phyloP scores from a whole-genome alignment of 2,329 filamentous ascomycete species.

The Aspergillus melleus region DNA sequence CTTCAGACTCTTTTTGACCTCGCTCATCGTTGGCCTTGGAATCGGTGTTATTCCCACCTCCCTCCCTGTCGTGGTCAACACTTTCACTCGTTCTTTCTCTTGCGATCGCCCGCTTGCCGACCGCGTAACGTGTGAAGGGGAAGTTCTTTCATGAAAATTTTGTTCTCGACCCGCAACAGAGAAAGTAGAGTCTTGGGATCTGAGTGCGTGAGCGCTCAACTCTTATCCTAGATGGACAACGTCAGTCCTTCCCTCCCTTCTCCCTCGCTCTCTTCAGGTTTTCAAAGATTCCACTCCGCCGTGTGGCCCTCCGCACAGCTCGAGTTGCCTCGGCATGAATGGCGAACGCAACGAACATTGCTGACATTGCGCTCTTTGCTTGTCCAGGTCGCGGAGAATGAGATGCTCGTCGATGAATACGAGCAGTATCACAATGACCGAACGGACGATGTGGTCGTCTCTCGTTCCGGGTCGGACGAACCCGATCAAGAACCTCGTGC shows the following conservation, averaged over 20 bases:
- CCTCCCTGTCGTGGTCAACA: slow-evolving; percentile 6
- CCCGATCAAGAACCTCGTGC: slow-evolving; percentile 57
- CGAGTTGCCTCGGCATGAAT: background rate
- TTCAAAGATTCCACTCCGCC: background rate
- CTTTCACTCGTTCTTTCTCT: slow-evolving; percentile 2
- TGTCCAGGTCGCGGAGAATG: slow-evolving; percentile 55
- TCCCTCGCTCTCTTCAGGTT: background rate
- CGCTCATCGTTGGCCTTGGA: slow-evolving; percentile 22
- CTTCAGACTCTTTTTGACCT: slow-evolving; percentile 21
- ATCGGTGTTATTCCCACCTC: slow-evolving; percentile 12
- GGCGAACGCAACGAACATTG: background rate
- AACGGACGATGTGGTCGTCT: slow-evolving; percentile 62
- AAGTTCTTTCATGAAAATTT: background rate
- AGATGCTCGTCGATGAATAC: slow-evolving; percentile 62
- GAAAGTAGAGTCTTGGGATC: slow-evolving; percentile 21
- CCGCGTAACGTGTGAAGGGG: background rate
- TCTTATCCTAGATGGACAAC: slow-evolving; percentile 45
- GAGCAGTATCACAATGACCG: slow-evolving; percentile 62
- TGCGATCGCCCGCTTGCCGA: background rate
- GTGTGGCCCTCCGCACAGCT: background rate
- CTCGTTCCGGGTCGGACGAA: slow-evolving; percentile 60
- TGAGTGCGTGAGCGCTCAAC: slow-evolving; percentile 34
- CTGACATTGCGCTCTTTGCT: slow-evolving; percentile 24
- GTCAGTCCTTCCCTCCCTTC: slow-evolving; percentile 32
- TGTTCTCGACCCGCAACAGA: background rate